Evolutionary conservation across 176 grass and related monocot species (phyloP).

Genomic region (Tuctoria greenei): DNA sequence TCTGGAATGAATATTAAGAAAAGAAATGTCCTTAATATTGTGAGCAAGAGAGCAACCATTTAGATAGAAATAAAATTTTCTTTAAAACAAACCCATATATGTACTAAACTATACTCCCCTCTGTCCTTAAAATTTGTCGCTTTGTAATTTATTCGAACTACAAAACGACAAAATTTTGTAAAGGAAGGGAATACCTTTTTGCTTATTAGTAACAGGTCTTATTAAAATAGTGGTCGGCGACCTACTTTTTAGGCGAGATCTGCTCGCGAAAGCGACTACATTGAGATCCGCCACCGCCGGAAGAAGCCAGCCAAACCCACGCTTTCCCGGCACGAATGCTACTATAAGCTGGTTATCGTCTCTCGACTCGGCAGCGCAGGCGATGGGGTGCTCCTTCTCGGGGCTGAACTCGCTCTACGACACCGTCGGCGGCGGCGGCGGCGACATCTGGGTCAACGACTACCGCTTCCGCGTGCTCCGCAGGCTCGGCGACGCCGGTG

Average conservation of each 20-base stretch:
- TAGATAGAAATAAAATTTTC: no score
- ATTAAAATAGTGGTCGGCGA: background rate
- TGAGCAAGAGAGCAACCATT: no score
- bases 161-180: no score
- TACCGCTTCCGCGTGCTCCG: slow-evolving; percentile 75
- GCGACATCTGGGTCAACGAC: slow-evolving; percentile 88
- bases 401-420: slow-evolving; percentile 81
- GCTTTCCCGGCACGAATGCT: background rate
- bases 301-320: background rate
- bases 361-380: background rate
- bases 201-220: no score
- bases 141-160: no score
- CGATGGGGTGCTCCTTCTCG: slow-evolving; percentile 94
- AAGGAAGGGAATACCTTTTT: no score
- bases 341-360: background rate
- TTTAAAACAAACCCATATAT: no score
- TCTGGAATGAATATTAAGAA: no score
- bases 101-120: no score
- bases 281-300: background rate
- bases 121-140: no score
- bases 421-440: slow-evolving; percentile 45
- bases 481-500: slow-evolving; percentile 68
- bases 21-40: no score
- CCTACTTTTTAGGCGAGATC: slow-evolving; percentile 43
- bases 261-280: slow-evolving; percentile 8